Conservation (phyloP, 2,329 filamentous ascomycete species). For the Colletotrichum paranaense region DNA sequence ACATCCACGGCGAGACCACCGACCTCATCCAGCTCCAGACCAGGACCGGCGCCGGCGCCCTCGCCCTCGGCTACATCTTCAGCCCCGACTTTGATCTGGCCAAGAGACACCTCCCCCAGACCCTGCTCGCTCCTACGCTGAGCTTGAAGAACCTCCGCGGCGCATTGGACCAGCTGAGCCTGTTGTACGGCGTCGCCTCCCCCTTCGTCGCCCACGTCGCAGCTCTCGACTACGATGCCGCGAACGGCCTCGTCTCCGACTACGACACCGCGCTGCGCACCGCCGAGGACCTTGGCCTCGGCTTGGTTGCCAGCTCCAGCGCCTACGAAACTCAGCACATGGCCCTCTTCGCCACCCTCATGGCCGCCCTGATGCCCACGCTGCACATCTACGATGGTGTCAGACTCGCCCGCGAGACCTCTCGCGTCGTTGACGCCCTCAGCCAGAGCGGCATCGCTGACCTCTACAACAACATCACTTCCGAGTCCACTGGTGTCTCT, state of each 20-base stretch:
- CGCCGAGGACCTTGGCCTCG: conserved; percentile 90
- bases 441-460: conserved; percentile 77
- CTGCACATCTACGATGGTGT: conserved; percentile 92
- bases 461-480: conserved; percentile 74
- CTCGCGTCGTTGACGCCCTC: conserved; percentile 84
- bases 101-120: conserved; percentile 92
- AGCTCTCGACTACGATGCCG: conserved; percentile 83
- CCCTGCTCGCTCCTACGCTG: conserved; percentile 86
- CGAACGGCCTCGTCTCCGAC: conserved; percentile 82
- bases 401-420: conserved; percentile 83
- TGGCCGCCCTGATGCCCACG: conserved; percentile 83
- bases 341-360: conserved; percentile 85
- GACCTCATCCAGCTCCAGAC: conserved; percentile 86
- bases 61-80: conserved; percentile 97
- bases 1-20: conserved; percentile 85
- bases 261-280: conserved; percentile 84
- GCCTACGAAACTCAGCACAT: conserved; percentile 96
- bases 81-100: conserved; percentile 94
- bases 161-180: conserved; percentile 90
- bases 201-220: conserved; percentile 94
- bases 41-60: conserved; percentile 86
- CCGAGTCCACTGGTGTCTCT: conserved; percentile 70
- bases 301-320: conserved; percentile 85
- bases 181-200: conserved; percentile 91
- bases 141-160: conserved; percentile 83